phyloP scores from a whole-genome alignment of 2,329 filamentous ascomycete genomes.

The Cadophora malorum region DNA sequence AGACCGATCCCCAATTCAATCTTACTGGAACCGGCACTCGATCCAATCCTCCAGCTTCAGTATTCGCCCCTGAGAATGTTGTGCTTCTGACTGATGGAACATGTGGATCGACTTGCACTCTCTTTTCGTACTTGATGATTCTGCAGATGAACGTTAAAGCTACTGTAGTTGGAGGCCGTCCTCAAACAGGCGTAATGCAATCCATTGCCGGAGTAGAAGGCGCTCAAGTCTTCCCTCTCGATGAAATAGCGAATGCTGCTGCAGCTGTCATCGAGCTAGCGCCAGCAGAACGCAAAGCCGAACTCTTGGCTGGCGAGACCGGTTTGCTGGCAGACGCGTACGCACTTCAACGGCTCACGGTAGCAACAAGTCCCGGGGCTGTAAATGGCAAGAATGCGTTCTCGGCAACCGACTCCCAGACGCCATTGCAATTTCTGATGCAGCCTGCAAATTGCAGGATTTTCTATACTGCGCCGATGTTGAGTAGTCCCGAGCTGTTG shows the following conservation, averaged over 20 bases:
- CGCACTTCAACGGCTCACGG: slow-evolving; percentile 5
- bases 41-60: slow-evolving; percentile 18
- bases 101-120: slow-evolving; percentile 26
- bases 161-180: slow-evolving; percentile 52
- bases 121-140: slow-evolving; percentile 44
- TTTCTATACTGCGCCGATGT: slow-evolving; percentile 24
- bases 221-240: slow-evolving; percentile 22
- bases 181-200: slow-evolving; percentile 27
- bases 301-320: not conserved
- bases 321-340: not conserved
- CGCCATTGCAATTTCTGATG: slow-evolving; percentile 25
- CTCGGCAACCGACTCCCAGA: slow-evolving; percentile 16
- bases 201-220: slow-evolving; percentile 24
- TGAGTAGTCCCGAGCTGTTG: not conserved
- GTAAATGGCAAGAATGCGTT: slow-evolving; percentile 16
- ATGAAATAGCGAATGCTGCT: slow-evolving; percentile 4
- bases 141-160: slow-evolving; percentile 59
- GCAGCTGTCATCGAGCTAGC: slow-evolving; percentile 4
- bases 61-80: slow-evolving; percentile 22
- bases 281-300: slow-evolving; percentile 1
- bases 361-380: not conserved
- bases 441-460: slow-evolving; percentile 25
- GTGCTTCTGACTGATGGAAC: slow-evolving; percentile 24
- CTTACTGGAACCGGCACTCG: not conserved
- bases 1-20: not conserved